Conservation (phyloP, 2,329 filamentous ascomycete genomes). For the Dothistroma septosporum region DNA sequence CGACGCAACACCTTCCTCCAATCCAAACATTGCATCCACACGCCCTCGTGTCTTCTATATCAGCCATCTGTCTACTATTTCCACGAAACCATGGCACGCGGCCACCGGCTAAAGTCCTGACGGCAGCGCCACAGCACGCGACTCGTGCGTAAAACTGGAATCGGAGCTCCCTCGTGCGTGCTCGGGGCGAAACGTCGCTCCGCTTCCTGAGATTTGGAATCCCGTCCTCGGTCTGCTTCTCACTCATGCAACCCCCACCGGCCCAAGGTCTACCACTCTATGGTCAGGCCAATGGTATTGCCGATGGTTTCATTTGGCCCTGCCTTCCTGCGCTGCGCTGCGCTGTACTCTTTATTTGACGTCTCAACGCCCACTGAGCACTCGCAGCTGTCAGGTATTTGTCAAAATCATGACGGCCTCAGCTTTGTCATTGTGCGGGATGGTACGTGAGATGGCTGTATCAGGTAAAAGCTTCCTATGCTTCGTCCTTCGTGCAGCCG, state of each 20-base stretch:
- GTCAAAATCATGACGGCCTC: slow-evolving; percentile 1
- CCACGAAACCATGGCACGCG: not conserved
- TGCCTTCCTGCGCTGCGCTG: not conserved
- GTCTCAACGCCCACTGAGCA: not conserved
- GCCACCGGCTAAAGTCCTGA: not conserved
- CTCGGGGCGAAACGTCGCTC: not conserved
- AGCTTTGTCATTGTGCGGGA: not conserved
- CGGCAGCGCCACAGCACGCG: not conserved
- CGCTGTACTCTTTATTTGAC: not conserved
- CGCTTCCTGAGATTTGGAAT: not conserved
- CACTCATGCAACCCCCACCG: not conserved
- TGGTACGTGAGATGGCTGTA: not conserved
- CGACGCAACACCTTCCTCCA: too few species aligned
- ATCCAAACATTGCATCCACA: too few species aligned
- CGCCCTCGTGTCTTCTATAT: not conserved
- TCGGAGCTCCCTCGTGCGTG: not conserved
- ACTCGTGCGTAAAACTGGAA: not conserved
- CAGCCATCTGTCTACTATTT: not conserved
- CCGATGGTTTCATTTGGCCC: not conserved
- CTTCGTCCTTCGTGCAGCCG: not conserved
- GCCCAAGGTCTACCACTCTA: too few species aligned
- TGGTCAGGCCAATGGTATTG: too few species aligned
- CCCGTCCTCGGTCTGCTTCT: not conserved
- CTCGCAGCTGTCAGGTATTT: not conserved
- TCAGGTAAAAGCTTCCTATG: not conserved